Base-by-base conservation (phyloP, 2,329 filamentous ascomycete species). In the Trichoderma oligosporum region DNA sequence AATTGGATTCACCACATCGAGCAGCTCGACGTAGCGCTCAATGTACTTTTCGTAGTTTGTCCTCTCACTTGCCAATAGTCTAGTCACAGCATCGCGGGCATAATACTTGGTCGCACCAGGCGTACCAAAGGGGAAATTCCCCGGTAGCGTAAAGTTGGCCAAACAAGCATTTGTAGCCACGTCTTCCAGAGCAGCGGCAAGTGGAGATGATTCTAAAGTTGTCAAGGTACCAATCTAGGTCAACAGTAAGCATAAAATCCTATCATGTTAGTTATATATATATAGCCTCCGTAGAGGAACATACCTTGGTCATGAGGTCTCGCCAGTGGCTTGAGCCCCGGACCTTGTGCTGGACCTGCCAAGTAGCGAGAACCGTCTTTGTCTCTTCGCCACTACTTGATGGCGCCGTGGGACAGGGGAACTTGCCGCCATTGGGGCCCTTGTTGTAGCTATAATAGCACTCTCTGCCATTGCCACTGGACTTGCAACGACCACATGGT, bases 391-490 rank as follows among this genome's bases (percentile, higher is more conserved):
- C 65, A 9, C 54, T 44, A 11, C 39, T 58, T 16, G 61, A 52
- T 1, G 66, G 65, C 8, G 65, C 66, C 1, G 66, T 66, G 7
- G 68, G 66, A 47, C 66, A 69, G 9, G 70, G 67, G 49, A 71
- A 72, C 55, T 68, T 70, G 59, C 69, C 70, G 22, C 67, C 67
- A 48, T 71, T 71, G 36, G 68, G 66, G 1, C 70, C 69, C 56
- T 72, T 71, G 63, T 71, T 71, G 62, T 68, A 71, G 57, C 64
- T 72, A 57, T 72, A 73, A 56, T 71, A 72, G 58, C 70, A 73
- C 31, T 71, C 68, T 9, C 68, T 60, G 9, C 66, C 69, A 44
- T 72, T 70, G 20, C 70, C 70, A 31, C 68, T 72, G 7, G 64
- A 61, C 51, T 67, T 68, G 61, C 70, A 73, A 2, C 70, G 66